Evolutionary conservation across 1,284 basidiomycete genomes (phyloP).

Genomic region (Ustanciosporium gigantosporum): DNA sequence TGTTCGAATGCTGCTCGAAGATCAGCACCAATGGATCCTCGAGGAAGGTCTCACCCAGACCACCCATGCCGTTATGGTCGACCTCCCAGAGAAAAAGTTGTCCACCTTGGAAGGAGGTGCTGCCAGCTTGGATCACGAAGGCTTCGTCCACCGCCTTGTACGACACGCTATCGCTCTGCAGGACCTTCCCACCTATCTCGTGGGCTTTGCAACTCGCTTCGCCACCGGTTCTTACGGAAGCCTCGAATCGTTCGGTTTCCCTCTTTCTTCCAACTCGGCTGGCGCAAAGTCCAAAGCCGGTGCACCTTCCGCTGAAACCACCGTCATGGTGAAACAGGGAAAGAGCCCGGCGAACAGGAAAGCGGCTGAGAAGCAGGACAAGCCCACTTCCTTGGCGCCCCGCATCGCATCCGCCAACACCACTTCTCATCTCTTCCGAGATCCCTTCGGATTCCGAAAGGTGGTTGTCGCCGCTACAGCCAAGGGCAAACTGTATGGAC

Average conservation of each 20-base stretch:
- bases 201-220: slow-evolving; percentile 74
- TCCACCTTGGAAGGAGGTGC: slow-evolving; percentile 21
- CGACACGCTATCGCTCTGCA: slow-evolving; percentile 61
- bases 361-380: slow-evolving; percentile 10
- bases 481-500: slow-evolving; percentile 77
- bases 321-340: slow-evolving; percentile 29
- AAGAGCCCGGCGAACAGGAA: slow-evolving; percentile 22
- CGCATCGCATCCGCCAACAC: slow-evolving; percentile 36
- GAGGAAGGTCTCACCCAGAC: slow-evolving; percentile 80
- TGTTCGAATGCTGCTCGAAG: slow-evolving; percentile 74
- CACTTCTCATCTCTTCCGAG: slow-evolving; percentile 60
- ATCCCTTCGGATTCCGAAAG: slow-evolving; percentile 86
- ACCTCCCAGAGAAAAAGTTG: slow-evolving; percentile 73
- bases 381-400: slow-evolving; percentile 36
- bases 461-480: slow-evolving; percentile 75
- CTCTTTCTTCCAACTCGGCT: slow-evolving; percentile 34
- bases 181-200: slow-evolving; percentile 74
- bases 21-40: slow-evolving; percentile 73
- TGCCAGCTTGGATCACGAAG: slow-evolving; percentile 63
- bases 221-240: slow-evolving; percentile 72
- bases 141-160: slow-evolving; percentile 64
- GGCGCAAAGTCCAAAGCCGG: background rate
- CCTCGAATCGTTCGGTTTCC: slow-evolving; percentile 50
- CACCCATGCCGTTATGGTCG: slow-evolving; percentile 68
- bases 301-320: slow-evolving; percentile 2